Base-by-base conservation (phyloP, 495 filamentous ascomycete species). In the Umbilicaria muhlenbergii region DNA sequence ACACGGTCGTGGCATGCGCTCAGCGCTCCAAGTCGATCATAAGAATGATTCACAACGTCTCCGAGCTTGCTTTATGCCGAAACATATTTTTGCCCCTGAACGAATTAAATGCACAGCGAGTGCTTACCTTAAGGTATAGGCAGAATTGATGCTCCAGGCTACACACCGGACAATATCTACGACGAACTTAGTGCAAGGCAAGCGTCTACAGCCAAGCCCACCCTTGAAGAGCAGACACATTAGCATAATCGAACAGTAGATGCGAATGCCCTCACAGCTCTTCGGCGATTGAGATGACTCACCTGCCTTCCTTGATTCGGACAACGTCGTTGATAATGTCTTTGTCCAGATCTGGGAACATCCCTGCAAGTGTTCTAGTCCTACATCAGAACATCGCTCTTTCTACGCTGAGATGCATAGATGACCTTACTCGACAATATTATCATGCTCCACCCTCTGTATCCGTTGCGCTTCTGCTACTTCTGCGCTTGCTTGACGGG, bases 311-410 rank as follows among this genome's bases (percentile, higher is more conserved):
- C 61, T 95, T 92, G 64, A 83, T 73, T 59, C 85, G 75, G 16
- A 94, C 86, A 43, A 95, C 88, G 65, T 95, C 88, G 49, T 86
- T 85, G 55, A 95, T 94, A 31, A 95, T 71, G 19, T 95, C 88
- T 54, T 75, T 72, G 57, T 95, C 88, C 19, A 95, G 65, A 56
- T 86, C 81, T 7, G 88, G 88, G 54, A 95, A 95, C 87, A 95
- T 94, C 39, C 83, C 80, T 15, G 81, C 78, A 35, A 95, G 63
- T 13, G 85, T 93, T 54, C 65, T 69, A 34, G n/a, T 36, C n/a
- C 32, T 24, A 14, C n/a, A 12, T 34, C 16, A 40, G n/a, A 38
- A 19, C 18, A 34, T 14, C 11, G 5, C 14, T 37, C 1, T 28
- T 8, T 6, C 1, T 3, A 28, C 8, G 8, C 24, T 28, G 24